Evolutionary conservation across 2,329 filamentous ascomycete species (phyloP).

Genomic region (Scorias spongiosa): DNA sequence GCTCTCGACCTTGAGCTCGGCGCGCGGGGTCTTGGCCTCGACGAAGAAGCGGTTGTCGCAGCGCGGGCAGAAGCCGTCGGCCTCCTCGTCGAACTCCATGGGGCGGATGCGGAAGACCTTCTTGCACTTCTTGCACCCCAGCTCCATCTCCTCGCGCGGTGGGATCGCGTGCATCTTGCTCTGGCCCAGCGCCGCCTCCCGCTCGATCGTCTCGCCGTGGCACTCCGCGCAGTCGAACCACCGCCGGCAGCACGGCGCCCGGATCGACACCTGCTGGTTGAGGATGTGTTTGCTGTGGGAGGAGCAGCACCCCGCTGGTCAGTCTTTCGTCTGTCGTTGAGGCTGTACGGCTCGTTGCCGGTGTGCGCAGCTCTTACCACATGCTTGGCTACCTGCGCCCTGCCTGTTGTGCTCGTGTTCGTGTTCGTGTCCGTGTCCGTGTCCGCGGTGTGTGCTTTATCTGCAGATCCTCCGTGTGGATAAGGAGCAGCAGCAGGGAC

Average conservation of each 20-base stretch:
- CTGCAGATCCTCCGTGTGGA: too few species aligned
- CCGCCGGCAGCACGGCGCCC: constrained; percentile 88
- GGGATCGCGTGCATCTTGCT: constrained; percentile 48
- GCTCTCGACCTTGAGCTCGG: constrained; percentile 73
- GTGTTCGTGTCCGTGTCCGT: too few species aligned
- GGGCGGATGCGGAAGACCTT: constrained; percentile 96
- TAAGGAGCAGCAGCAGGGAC: too few species aligned
- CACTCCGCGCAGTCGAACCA: constrained; percentile 99
- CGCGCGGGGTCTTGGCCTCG: constrained; percentile 71
- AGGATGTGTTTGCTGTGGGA: constrained; percentile 76
- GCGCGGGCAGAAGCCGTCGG: constrained; percentile 96
- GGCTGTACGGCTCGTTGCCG: too few species aligned
- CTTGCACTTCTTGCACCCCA: constrained; percentile 97
- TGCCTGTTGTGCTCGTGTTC: too few species aligned
- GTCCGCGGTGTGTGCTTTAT: too few species aligned
- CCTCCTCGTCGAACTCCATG: constrained; percentile 70
- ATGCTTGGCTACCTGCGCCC: too few species aligned
- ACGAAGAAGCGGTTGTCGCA: constrained; percentile 98
- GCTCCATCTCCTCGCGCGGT: constrained; percentile 74
- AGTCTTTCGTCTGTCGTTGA: too few species aligned
- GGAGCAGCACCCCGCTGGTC: too few species aligned
- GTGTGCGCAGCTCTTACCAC: too few species aligned
- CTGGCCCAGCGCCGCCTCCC: constrained; percentile 56
- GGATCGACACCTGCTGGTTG: constrained; percentile 93
- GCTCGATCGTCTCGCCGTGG: constrained; percentile 58